Evolutionary conservation across 345 rosid species (phyloP).

Genomic region (Citrus australasica): DNA sequence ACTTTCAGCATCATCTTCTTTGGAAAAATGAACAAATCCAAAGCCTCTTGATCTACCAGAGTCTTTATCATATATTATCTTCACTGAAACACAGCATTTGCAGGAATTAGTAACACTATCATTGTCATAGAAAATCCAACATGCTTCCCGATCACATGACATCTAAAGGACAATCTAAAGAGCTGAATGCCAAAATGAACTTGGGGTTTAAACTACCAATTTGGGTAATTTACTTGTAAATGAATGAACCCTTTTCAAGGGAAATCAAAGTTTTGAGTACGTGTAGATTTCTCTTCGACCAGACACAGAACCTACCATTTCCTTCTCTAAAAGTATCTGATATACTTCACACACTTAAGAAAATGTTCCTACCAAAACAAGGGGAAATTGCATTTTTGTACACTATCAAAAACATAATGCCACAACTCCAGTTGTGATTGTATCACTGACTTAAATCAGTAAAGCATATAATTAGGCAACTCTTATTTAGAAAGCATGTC

Average conservation of each 20-base stretch:
- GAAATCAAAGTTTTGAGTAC: not conserved
- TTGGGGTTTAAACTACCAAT: not conserved
- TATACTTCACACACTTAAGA: not conserved
- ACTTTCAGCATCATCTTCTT: conserved; percentile 47
- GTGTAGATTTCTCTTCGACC: too few species aligned
- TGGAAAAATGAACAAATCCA: conserved; percentile 74
- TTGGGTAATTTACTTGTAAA: not conserved
- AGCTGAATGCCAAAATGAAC: not conserved
- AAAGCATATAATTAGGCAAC: not conserved
- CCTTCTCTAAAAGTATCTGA: not conserved
- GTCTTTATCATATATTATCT: conserved; percentile 65
- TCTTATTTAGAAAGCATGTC: not conserved
- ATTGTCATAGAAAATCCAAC: not conserved
- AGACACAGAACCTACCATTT: not conserved
- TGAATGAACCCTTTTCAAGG: not conserved
- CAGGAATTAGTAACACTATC: not conserved
- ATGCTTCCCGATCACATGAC: not conserved
- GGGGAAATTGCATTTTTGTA: not conserved
- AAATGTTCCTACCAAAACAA: not conserved
- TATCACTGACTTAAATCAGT: too few species aligned
- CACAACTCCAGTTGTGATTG: not conserved
- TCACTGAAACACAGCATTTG: conserved; percentile 41
- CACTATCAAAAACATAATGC: not conserved
- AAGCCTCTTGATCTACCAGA: conserved; percentile 88
- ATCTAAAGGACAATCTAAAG: not conserved